Conservation (phyloP, 805 yeast genomes). For the Isabelozyma rhagii region DNA sequence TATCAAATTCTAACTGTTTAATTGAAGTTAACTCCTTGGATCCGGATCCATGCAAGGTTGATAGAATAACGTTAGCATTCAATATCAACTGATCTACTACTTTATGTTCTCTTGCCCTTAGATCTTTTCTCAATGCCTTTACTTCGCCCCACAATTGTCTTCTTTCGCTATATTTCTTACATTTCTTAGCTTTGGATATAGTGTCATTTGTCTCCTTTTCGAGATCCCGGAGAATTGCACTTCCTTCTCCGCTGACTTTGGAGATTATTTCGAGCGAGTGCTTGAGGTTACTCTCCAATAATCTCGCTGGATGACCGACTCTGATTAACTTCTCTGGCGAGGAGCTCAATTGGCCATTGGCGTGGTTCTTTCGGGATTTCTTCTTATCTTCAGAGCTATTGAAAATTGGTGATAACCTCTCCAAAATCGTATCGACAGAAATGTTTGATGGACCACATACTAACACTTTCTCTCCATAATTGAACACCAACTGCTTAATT, state of each 20-base stretch:
- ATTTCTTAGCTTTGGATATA: slow-evolving; percentile 54
- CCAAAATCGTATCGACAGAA: slow-evolving; percentile 87
- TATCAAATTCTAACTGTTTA: slow-evolving; percentile 55
- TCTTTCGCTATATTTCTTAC: slow-evolving; percentile 62
- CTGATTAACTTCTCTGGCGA: slow-evolving; percentile 53
- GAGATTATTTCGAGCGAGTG: slow-evolving; percentile 78
- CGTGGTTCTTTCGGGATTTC: slow-evolving; percentile 37
- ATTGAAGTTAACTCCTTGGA: slow-evolving; percentile 57
- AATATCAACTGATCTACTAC: slow-evolving; percentile 56
- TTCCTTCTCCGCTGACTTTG: slow-evolving; percentile 52
- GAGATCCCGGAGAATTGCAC: slow-evolving; percentile 57
- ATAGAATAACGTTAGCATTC: slow-evolving; percentile 65
- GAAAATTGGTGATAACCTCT: slow-evolving; percentile 51
- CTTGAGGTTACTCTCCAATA: slow-evolving; percentile 54
- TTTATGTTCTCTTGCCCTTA: slow-evolving; percentile 61
- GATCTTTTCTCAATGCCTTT: slow-evolving; percentile 66
- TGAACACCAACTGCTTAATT: slow-evolving; percentile 63
- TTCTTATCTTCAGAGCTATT: slow-evolving; percentile 8
- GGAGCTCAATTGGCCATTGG: slow-evolving; percentile 9
- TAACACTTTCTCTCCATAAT: slow-evolving; percentile 50
- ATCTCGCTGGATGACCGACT: slow-evolving; percentile 91
- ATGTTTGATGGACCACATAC: slow-evolving; percentile 95
- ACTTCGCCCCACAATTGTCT: slow-evolving; percentile 66
- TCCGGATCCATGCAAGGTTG: slow-evolving; percentile 89
- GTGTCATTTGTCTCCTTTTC: slow-evolving; percentile 65